A percentile compares a stretch with the other conserved stretches of the same genome.
phyloP scores from a whole-genome alignment of 495 filamentous ascomycete genomes.

The Xylaria cubensis region DNA sequence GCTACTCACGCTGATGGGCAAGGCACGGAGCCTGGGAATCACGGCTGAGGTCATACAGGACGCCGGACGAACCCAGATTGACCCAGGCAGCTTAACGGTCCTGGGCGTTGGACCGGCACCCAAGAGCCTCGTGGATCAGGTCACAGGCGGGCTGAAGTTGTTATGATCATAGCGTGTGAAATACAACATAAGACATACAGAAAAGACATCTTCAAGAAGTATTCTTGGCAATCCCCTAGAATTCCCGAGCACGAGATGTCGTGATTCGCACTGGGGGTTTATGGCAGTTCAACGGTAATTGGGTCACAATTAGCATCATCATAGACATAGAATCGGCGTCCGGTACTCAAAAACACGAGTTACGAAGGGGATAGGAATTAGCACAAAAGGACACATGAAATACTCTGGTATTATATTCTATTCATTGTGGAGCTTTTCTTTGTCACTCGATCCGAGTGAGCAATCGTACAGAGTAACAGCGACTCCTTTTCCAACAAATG shows the following conservation, averaged over 20 bases:
- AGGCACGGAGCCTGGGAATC: constrained; percentile 81
- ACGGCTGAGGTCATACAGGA: constrained; percentile 89
- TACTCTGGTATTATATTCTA: constrained; percentile 1
- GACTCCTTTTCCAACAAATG: not conserved
- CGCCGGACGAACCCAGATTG: constrained; percentile 97
- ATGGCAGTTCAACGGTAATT: not conserved
- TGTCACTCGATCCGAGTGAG: not conserved
- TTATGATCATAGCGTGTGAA: constrained; percentile 54
- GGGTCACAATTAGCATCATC: constrained; percentile 2
- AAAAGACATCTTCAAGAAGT: not conserved
- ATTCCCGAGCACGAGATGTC: not conserved
- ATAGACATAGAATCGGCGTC: constrained; percentile 21
- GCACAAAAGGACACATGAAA: not conserved
- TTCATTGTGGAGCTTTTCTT: not conserved
- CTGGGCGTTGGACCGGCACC: constrained; percentile 88
- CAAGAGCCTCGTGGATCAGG: constrained; percentile 81
- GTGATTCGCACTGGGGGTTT: not conserved
- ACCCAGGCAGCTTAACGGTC: constrained; percentile 87
- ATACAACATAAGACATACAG: not conserved
- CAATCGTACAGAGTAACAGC: not conserved
- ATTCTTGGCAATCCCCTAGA: not conserved
- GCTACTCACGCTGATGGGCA: constrained; percentile 74
- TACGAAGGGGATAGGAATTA: not conserved
- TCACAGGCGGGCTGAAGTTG: constrained; percentile 89
- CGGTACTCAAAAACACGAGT: not conserved